These are phyloP conservation scores for Mortierella sp. DNA, from an alignment of 371 early-diverging fungal species.

Conservation along the genomic window DNA sequence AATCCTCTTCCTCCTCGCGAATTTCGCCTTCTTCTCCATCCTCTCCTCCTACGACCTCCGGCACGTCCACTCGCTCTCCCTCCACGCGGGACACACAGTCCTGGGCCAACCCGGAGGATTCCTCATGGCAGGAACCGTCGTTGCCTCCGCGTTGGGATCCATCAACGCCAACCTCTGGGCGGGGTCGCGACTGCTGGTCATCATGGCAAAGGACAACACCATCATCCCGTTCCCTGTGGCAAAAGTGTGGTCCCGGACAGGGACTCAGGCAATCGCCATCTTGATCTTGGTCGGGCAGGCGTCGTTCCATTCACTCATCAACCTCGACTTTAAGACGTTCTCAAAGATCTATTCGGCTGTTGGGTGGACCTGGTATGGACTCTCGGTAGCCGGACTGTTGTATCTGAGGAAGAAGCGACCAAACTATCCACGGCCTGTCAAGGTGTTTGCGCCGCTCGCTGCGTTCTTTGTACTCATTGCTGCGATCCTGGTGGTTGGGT, in stretches of 20 bases:
- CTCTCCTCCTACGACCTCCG: slow-evolving; percentile 55
- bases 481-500: slow-evolving; percentile 37
- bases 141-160: slow-evolving; percentile 53
- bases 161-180: slow-evolving; percentile 59
- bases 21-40: slow-evolving; percentile 56
- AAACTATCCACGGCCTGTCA: slow-evolving; percentile 44
- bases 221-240: slow-evolving; percentile 33
- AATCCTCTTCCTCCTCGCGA: slow-evolving; percentile 51
- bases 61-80: slow-evolving; percentile 51
- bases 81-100: slow-evolving; percentile 54
- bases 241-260: slow-evolving; percentile 29
- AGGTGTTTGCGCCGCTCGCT: slow-evolving; percentile 53
- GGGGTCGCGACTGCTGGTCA: slow-evolving; percentile 45
- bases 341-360: slow-evolving; percentile 54
- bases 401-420: slow-evolving; percentile 39
- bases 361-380: slow-evolving; percentile 55
- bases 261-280: slow-evolving; percentile 40
- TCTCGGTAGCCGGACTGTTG: slow-evolving; percentile 42
- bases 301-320: slow-evolving; percentile 40
- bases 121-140: slow-evolving; percentile 54
- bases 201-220: slow-evolving; percentile 54
- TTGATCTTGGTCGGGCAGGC: slow-evolving; percentile 37
- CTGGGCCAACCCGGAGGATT: slow-evolving; percentile 52
- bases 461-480: slow-evolving; percentile 36
- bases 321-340: slow-evolving; percentile 54